phyloP scores from a whole-genome alignment of 148 eudicot species.

The Cornus controversa region DNA sequence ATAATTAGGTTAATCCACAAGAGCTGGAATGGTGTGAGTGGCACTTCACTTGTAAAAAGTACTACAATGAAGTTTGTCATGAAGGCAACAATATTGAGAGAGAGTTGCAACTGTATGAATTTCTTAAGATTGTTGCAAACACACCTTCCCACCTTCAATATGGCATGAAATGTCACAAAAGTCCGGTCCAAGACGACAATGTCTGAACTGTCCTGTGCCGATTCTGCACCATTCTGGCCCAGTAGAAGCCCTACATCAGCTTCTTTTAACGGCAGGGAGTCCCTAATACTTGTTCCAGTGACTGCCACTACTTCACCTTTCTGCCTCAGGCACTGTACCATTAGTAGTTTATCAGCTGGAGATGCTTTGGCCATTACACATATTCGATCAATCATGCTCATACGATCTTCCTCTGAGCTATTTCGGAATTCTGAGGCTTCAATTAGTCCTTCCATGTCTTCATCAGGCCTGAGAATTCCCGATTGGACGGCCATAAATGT shows the following conservation, averaged over 20 bases:
- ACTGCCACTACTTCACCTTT: background rate
- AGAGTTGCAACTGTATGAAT: background rate
- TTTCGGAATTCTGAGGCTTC: conserved; percentile 3
- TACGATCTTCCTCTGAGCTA: background rate
- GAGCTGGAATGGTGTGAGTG: conserved; percentile 5
- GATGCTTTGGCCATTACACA: conserved; percentile 1
- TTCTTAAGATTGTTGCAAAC: background rate
- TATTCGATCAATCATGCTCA: background rate
- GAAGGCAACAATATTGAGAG: background rate
- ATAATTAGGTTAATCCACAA: conserved; percentile 15
- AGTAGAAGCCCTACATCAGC: background rate
- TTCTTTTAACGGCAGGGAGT: background rate
- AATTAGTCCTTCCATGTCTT: background rate
- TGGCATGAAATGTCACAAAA: background rate
- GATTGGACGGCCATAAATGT: background rate
- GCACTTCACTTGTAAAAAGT: conserved; percentile 4
- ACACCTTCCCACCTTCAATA: background rate
- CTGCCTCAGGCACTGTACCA: background rate
- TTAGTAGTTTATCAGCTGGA: background rate
- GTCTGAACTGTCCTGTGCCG: background rate
- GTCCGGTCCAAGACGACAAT: background rate
- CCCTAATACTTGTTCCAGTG: background rate
- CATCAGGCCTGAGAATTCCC: background rate
- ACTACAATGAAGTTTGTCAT: background rate
- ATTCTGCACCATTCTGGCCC: background rate